Evolutionary conservation across 495 filamentous ascomycete genomes (phyloP), one percentile per base, ranked within the genome.

Genomic region (Penicillium ucsense): DNA sequence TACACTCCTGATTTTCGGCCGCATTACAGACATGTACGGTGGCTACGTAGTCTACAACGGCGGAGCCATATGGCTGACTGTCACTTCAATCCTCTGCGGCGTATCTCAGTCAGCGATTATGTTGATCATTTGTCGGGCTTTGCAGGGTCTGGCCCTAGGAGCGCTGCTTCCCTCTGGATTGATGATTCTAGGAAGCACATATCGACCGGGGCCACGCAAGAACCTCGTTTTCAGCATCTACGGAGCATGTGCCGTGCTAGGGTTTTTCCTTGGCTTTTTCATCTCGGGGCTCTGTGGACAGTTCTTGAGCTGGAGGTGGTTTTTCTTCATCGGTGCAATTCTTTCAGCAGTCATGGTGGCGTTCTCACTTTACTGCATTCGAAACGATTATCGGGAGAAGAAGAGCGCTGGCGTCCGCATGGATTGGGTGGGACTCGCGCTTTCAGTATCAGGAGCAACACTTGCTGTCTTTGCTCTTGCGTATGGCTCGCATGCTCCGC

Each of bases 171-270:
- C 88, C 3, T 81, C 84, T 3, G 78, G 85, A 8, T 74, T 95
- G 8, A 86, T 88, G 74, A 75, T 95, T 9, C 64, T 95, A 8
- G 87, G 87, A 3, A 85, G 81, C 56, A 79, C 79, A 3, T 95
- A 95, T 57, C 75, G 89, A 5, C 89, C 89, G 0, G 89, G 88
- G 0, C 87, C 86, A 5, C 71, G 89, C 8, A 94, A 94, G 67
- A 95, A 94, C 55, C 52, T 92, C 9, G 78, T 92, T 0, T 94
- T 94, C 60, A 80, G 81, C 38, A 63, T 92, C 0, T 94, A 91
- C 61, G 86, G 88, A 1, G 85, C 83, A 0, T 81, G 80, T 50
- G 87, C 88, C 0, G 81, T 83, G 0, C 51, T 90, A 1, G 89
- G 89, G 0, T 94, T 94, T 67, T 94, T 87, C 53, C 57, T 78